Evolutionary conservation across 2,329 filamentous ascomycete genomes (phyloP).

Genomic region (Amauroascus verrucosus): DNA sequence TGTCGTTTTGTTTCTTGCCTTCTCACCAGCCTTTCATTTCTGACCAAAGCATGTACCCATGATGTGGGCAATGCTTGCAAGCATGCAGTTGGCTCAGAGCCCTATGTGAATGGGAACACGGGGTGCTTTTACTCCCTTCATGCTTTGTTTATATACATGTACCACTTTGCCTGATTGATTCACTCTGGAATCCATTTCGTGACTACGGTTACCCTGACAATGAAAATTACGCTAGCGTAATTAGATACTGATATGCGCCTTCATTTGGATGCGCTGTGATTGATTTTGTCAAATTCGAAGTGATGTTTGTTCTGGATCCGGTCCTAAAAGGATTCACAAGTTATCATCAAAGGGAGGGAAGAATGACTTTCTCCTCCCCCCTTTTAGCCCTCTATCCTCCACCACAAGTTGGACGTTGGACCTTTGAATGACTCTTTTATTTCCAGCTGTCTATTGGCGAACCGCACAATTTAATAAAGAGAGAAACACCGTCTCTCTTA

Average conservation of each 20-base stretch:
- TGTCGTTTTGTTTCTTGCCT: constrained; percentile 1
- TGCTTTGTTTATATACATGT: background rate
- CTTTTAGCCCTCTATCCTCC: background rate
- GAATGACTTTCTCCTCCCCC: background rate
- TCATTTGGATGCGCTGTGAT: background rate
- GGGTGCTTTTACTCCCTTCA: background rate
- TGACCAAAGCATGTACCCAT: background rate
- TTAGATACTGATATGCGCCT: background rate
- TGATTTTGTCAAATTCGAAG: background rate
- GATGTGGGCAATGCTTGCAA: background rate
- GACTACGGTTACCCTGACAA: background rate
- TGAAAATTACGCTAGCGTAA: background rate
- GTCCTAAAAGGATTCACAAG: background rate
- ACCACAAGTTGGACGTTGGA: background rate
- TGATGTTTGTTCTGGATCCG: background rate
- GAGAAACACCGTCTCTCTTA: background rate
- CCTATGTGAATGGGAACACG: background rate
- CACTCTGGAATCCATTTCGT: background rate
- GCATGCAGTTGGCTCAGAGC: background rate
- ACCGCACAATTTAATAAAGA: background rate
- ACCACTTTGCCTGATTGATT: background rate
- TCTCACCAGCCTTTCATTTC: constrained; percentile 2
- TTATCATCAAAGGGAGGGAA: background rate
- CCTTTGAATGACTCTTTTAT: background rate
- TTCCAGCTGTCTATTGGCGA: background rate